Evolutionary conservation across 495 filamentous ascomycete genomes (phyloP), one percentile per base, ranked within the genome.

Genomic region (Jackrogersella minutella): DNA sequence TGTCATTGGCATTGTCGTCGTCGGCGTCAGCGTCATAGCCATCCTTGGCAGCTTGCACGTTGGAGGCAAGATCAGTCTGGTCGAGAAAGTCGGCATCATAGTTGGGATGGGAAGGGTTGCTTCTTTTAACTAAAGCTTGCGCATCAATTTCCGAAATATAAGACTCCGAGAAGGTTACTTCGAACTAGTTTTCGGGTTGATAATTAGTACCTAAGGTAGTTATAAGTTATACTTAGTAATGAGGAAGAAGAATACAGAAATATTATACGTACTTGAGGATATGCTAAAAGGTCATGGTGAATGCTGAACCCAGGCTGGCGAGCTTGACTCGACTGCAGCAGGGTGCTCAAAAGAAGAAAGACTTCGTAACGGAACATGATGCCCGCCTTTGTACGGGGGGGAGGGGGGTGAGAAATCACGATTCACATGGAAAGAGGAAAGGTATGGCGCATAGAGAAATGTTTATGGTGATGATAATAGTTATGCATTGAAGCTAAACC

Each of bases 201-300:
- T n/a, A n/a, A n/a, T n/a, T n/a, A n/a, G n/a, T n/a, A n/a, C n/a
- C n/a, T n/a, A n/a, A n/a, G n/a, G n/a, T n/a, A n/a, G n/a, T n/a
- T n/a, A n/a, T n/a, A n/a, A n/a, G n/a, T n/a, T n/a, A n/a, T n/a
- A n/a, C n/a, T n/a, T n/a, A n/a, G n/a, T n/a, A n/a, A n/a, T n/a
- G n/a, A n/a, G n/a, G n/a, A n/a, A n/a, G n/a, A n/a, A n/a, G n/a
- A n/a, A n/a, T n/a, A n/a, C n/a, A n/a, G 24, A 21, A 34, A 22
- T 36, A 37, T 0, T n/a, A 49, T 50, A 73, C 80, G 30, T 78
- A 96, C 93, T 81, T 97, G 95, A 22, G 95, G 95, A 80, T 90
- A 92, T 17, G 95, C 94, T 33, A 97, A 82, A 8, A 99, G 75
- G 75, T 99, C 95, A 73, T 98, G 93, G 70, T 96, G 87, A 30